phyloP scores from a whole-genome alignment of 768 basidiomycete species.

The Mycena rebaudengoi region DNA sequence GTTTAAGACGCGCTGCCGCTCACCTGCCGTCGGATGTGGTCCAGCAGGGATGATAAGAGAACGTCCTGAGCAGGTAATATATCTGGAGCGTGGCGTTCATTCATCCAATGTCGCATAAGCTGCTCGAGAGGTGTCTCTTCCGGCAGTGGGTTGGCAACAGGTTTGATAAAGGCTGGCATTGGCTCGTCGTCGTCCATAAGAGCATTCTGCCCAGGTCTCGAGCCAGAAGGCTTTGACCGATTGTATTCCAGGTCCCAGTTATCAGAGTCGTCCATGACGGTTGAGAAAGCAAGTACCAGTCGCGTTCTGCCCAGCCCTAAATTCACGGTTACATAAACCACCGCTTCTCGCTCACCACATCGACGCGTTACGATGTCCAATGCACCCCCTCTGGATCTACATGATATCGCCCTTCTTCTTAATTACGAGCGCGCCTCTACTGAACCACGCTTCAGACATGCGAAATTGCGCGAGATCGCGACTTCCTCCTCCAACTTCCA shows the following conservation, averaged over 20 bases:
- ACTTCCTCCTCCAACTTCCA: too few species aligned
- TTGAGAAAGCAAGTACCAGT: background rate
- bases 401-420: conserved; percentile 20
- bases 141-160: conserved; percentile 29
- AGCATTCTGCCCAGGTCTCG: conserved; percentile 33
- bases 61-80: conserved; percentile 78
- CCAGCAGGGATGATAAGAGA: conserved; percentile 69
- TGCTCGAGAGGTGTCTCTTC: conserved; percentile 70
- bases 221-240: conserved; percentile 27
- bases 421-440: conserved; percentile 23
- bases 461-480: background rate
- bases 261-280: conserved; percentile 8
- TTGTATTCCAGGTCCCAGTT: conserved; percentile 51
- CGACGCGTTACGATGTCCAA: background rate
- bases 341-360: too few species aligned
- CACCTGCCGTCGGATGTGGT: conserved; percentile 87
- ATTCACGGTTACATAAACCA: too few species aligned
- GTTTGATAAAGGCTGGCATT: conserved; percentile 36
- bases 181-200: conserved; percentile 46
- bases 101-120: conserved; percentile 85
- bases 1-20: too few species aligned
- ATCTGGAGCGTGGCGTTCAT: conserved; percentile 85
- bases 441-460: conserved; percentile 19
- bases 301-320: conserved; percentile 44
- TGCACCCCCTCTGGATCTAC: conserved; percentile 15